phyloP scores from a whole-genome alignment of 1,284 basidiomycete species.

The Ceratobasidium sp. region DNA sequence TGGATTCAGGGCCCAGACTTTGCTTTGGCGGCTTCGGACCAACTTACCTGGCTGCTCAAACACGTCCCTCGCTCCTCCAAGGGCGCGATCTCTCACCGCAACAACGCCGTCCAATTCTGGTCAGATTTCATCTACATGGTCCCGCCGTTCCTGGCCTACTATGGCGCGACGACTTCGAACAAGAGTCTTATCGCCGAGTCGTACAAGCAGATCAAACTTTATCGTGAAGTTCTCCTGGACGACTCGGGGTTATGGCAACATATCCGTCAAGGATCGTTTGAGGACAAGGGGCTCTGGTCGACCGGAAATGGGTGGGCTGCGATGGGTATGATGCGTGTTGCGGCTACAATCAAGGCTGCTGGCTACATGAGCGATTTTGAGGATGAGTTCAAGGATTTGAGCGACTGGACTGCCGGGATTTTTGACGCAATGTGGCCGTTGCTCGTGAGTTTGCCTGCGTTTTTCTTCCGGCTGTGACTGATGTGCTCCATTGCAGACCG shows the following conservation, averaged over 20 bases:
- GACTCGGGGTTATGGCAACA: slow-evolving; percentile 42
- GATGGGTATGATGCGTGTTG: slow-evolving; percentile 48
- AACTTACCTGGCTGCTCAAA: slow-evolving; percentile 55
- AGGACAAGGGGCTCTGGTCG: slow-evolving; percentile 45
- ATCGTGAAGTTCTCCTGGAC: slow-evolving; percentile 51
- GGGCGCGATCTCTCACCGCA: slow-evolving; percentile 55
- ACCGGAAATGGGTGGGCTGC: slow-evolving; percentile 47
- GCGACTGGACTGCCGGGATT: slow-evolving; percentile 74
- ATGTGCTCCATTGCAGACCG: slow-evolving; percentile 11
- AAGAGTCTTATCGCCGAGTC: slow-evolving; percentile 54
- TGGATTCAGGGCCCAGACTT: slow-evolving; percentile 47
- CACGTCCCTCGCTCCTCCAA: slow-evolving; percentile 51
- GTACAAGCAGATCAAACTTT: slow-evolving; percentile 56
- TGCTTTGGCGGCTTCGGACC: slow-evolving; percentile 49
- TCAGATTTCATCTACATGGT: slow-evolving; percentile 51
- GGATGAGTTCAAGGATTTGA: slow-evolving; percentile 65
- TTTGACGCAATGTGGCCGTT: slow-evolving; percentile 71
- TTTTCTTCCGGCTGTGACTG: not conserved
- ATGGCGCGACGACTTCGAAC: slow-evolving; percentile 55
- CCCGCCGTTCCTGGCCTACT: slow-evolving; percentile 60
- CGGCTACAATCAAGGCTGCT: not conserved
- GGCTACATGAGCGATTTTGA: slow-evolving; percentile 50
- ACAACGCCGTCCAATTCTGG: slow-evolving; percentile 44
- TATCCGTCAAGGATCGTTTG: slow-evolving; percentile 37
- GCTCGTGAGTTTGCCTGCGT: slow-evolving; percentile 56